phyloP scores from a whole-genome alignment of 2,329 filamentous ascomycete species.

The Emmonsia crescens region DNA sequence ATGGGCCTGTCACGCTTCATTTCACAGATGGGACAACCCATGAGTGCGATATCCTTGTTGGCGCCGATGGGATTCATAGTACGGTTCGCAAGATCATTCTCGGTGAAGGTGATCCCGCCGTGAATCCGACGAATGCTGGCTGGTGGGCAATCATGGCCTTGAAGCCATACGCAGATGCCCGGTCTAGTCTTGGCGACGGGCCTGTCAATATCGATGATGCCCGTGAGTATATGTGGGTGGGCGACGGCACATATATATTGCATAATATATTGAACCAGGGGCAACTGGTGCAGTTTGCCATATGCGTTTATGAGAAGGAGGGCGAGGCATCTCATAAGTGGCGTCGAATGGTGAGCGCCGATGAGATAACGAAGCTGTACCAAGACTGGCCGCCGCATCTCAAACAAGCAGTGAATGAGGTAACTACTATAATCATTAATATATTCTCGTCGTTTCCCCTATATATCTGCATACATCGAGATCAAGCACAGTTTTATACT shows the following conservation, averaged over 20 bases:
- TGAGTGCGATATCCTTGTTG: background rate
- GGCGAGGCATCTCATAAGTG: background rate
- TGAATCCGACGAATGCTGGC: background rate
- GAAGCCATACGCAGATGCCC: background rate
- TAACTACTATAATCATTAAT: background rate
- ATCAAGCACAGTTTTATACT: no score
- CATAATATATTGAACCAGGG: background rate
- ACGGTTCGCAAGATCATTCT: background rate
- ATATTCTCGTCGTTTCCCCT: no score
- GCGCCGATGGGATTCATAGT: background rate
- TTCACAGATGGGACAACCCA: background rate
- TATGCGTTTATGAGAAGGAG: background rate
- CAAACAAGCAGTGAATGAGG: background rate
- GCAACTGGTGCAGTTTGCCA: background rate
- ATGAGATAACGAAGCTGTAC: background rate
- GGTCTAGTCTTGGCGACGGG: background rate
- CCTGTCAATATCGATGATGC: background rate
- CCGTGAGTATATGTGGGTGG: background rate
- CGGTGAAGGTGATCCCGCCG: background rate
- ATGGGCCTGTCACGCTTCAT: background rate
- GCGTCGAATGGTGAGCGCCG: background rate
- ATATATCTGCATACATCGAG: no score
- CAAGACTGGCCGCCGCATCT: background rate
- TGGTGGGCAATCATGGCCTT: background rate
- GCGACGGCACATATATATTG: background rate